Evolutionary conservation across 768 basidiomycete genomes (phyloP).

Genomic region (Leccinum barrowsii): DNA sequence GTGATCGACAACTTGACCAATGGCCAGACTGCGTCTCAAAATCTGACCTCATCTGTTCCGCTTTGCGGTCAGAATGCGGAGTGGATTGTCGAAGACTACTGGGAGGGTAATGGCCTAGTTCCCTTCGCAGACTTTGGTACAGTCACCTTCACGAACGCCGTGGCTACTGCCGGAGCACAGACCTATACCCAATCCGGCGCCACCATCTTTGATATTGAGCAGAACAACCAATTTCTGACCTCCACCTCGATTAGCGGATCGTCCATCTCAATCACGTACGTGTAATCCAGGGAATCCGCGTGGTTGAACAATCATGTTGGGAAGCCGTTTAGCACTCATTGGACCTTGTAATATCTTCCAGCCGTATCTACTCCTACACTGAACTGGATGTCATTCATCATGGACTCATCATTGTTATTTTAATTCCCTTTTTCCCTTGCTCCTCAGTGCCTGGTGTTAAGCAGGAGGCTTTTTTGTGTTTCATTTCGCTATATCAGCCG

Average conservation of each 20-base stretch:
- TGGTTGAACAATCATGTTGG: background rate
- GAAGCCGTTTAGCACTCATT: background rate
- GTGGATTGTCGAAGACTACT: slow-evolving; percentile 12
- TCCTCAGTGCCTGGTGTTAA: no score
- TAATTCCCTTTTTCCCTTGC: no score
- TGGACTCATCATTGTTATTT: no score
- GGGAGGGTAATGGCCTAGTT: background rate
- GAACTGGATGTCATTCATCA: no score
- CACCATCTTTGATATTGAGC: background rate
- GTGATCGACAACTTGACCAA: slow-evolving; percentile 5
- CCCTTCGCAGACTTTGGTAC: slow-evolving; percentile 8
- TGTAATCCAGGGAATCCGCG: background rate
- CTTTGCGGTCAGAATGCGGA: slow-evolving; percentile 10
- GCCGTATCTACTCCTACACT: background rate
- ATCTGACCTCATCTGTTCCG: background rate
- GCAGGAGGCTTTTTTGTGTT: background rate
- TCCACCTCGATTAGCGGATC: background rate
- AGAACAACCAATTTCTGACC: slow-evolving; percentile 5
- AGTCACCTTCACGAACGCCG: background rate
- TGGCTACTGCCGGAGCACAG: background rate
- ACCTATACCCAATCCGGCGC: background rate
- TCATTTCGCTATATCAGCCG: background rate
- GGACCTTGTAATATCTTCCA: background rate
- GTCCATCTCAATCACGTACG: background rate
- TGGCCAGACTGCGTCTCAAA: background rate